Base-by-base conservation (phyloP, 1,139 yeast genomes). In the Geotrichum bryndzae region DNA sequence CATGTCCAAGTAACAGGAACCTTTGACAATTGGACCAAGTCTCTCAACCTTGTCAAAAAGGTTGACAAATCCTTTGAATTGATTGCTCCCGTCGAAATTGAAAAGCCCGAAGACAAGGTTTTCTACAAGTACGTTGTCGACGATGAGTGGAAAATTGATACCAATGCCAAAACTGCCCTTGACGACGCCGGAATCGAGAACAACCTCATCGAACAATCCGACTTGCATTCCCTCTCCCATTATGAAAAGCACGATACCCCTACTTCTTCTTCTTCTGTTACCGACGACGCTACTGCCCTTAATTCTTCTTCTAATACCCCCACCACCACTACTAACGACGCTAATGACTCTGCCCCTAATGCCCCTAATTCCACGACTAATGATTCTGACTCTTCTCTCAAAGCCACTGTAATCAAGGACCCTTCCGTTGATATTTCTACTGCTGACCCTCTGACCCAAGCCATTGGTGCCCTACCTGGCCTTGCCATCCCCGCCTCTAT, bases 1-100 rank as follows among this genome's bases (percentile, higher is more conserved):
- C 38, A 58, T 8, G 65, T 62, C 38, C 57, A 53, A 23, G 65
- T 58, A 10, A 62, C 65, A 23, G 65, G 65, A 13, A 60, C 65
- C 22, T 62, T 62, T 53, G 65, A 62, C 51, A 46, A 62, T 54
- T 62, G 65, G 65, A 51, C 65, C 22, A 60, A 62, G 52, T 60
- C 65, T 1, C 54, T 62, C 8, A 41, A 51, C n/a, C 54, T 62
- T 22, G 22, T 53, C 48, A 57, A 62, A 41, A 45, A 51, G 7
- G 23, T 59, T 6, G 61, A 57, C 31, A 57, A 58, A 31, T 52
- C 62, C n/a, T 62, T 62, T 29, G 51, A 57, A 46, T 45, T 57
- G 29, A 51, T 56, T 7, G 59, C 58, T 13, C 59, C 61, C n/a
- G 11, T 62, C n/a, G 15, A 41, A 5, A 29, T 59, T 15, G 38